Percentiles rank a stretch among this genome's conserved stretches.
Conservation (phyloP, 2,329 filamentous ascomycete genomes). For the Sporothrix sp. region DNA sequence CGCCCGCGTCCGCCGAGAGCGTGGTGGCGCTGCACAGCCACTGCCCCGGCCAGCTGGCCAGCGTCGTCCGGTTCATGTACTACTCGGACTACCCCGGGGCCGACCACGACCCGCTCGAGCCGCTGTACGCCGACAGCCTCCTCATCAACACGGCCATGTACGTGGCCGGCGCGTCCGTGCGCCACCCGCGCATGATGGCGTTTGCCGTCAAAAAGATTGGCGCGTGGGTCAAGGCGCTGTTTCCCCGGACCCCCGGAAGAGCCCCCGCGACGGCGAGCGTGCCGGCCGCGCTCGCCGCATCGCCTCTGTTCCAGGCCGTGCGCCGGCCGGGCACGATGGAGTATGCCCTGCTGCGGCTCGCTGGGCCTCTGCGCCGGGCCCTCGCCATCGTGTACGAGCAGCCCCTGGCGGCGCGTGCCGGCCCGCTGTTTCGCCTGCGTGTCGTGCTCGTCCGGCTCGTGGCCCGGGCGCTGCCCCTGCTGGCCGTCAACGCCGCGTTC, state of each 20-base stretch:
- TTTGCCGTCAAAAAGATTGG: conserved; percentile 39
- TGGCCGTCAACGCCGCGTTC: conserved; percentile 20
- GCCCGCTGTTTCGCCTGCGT: conserved; percentile 18
- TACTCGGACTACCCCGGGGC: conserved; percentile 15
- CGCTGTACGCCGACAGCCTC: conserved; percentile 18
- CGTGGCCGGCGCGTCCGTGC: conserved; percentile 21
- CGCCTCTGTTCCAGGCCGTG: background rate
- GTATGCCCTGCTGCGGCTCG: conserved; percentile 17
- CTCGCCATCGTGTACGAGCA: conserved; percentile 22
- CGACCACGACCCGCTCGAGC: conserved; percentile 11
- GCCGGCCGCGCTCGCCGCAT: background rate
- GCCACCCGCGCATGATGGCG: conserved; percentile 20
- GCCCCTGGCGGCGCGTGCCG: conserved; percentile 5
- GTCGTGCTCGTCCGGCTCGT: conserved; percentile 21
- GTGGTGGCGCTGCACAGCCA: conserved; percentile 15
- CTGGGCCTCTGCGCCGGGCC: conserved; percentile 18
- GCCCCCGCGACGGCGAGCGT: no score
- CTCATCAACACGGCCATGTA: conserved; percentile 20
- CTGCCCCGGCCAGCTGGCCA: conserved; percentile 16
- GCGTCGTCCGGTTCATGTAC: conserved; percentile 24
- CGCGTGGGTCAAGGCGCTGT: conserved; percentile 6
- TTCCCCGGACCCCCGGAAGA: background rate
- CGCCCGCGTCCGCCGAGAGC: background rate
- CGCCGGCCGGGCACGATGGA: background rate
- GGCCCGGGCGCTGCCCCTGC: conserved; percentile 18